Evolutionary conservation across 2,329 filamentous ascomycete genomes (phyloP), one percentile per base, ranked within the genome.

Genomic region (Ophiosphaerella herpotricha): DNA sequence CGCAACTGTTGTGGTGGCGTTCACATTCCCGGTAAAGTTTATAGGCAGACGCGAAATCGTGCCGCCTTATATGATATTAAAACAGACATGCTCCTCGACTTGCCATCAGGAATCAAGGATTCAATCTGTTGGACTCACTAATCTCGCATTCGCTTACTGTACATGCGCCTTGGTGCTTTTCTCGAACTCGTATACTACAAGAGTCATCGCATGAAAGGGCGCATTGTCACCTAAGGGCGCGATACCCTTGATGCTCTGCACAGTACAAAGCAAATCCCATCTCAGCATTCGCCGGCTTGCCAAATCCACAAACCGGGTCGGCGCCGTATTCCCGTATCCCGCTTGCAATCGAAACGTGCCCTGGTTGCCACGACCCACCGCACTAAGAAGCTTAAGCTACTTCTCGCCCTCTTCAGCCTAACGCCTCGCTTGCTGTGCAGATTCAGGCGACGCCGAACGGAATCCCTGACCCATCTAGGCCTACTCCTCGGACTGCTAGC

Each of bases 391-490:
- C 43, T 46, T 40, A 37, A 40, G 43, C 29, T 11, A 24, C 13
- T 9, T 16, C 31, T 46, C 35, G 21, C 44, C 44, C 7, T 16
- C 29, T 46, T 35, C 16, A 24, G 43, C 24, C n/a, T 46, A 46
- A 24, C 26, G 14, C 11, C 36, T 40, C 36, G 36, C 44, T 40
- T 46, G 31, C 9, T 12, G 16, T n/a, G 8, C 40, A 31, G 40
- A 42, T 31, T 34, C n/a, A 18, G 26, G 23, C 11, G 13, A 26
- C n/a, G 41, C 41, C 41, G 41, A 24, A 18, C 41, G 41, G 32
- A 5, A 26, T 43, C 33, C 41, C 41, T 37, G 18, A 29, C 41
- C 9, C 16, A 26, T 36, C 41, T 35, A n/a, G 41, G 41, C 41
- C 18, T 12, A 13, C 41, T 37, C 35, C 18, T 33, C 41, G 18